phyloP scores from a whole-genome alignment of 164 flowering plant genomes.

The Vitis rotundifolia region DNA sequence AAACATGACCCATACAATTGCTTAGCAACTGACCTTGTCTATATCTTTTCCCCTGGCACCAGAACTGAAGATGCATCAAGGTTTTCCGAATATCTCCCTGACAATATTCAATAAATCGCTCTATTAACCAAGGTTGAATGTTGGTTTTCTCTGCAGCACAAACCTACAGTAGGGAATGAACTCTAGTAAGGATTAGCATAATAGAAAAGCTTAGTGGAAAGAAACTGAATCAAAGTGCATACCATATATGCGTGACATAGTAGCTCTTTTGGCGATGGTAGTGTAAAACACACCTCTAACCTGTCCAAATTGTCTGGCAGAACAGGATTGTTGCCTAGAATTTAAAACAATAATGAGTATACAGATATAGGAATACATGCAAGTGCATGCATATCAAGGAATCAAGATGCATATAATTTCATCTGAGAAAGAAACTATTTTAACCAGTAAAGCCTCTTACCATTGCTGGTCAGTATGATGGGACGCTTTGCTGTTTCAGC shows the following conservation, averaged over 20 bases:
- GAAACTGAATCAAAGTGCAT: conserved; percentile 11
- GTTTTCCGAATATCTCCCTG: conserved; percentile 85
- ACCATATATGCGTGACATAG: conserved; percentile 55
- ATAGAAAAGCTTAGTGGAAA: neutral
- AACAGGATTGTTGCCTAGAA: conserved; percentile 54
- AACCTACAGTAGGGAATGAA: conserved; percentile 48
- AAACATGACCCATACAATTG: neutral
- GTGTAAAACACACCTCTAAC: conserved; percentile 50
- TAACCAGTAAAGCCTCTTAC: conserved; percentile 46
- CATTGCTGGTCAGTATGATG: conserved; percentile 81
- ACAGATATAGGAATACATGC: neutral
- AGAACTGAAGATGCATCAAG: conserved; percentile 86
- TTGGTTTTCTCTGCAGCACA: conserved; percentile 65
- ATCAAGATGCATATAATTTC: neutral
- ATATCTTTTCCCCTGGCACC: conserved; percentile 70
- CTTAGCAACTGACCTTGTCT: conserved; percentile 43
- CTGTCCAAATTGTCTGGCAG: conserved; percentile 75
- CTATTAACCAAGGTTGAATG: conserved; percentile 43
- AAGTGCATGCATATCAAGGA: neutral
- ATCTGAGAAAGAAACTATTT: conserved; percentile 4
- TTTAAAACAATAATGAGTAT: conserved; percentile 9
- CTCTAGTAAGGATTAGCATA: neutral
- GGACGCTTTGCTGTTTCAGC: conserved; percentile 90
- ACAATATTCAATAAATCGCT: conserved; percentile 53
- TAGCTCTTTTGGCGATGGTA: conserved; percentile 67